A percentile compares a stretch with the other conserved stretches of the same genome.
Evolutionary conservation across 192 early-diverging fungal species (phyloP).

Genomic region (Mortierella hygrophila): DNA sequence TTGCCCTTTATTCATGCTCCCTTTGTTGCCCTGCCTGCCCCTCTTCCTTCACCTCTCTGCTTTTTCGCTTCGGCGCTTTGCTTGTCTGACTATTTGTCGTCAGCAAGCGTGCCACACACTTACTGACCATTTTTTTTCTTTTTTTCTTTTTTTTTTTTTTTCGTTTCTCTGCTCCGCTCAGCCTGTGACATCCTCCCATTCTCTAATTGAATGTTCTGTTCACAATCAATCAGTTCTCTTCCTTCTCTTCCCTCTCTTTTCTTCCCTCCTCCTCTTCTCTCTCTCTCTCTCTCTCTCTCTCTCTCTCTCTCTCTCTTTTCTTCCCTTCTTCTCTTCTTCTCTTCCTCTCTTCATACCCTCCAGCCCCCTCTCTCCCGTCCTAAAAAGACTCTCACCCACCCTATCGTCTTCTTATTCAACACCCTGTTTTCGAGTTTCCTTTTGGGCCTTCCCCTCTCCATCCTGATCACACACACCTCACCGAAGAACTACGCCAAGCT

Average conservation of each 20-base stretch:
- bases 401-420: conserved; percentile 1
- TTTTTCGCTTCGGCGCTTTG: not conserved
- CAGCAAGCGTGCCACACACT: too few species aligned
- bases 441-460: not conserved
- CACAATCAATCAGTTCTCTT: too few species aligned
- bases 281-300: not conserved
- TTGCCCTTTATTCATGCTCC: too few species aligned
- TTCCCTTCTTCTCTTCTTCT: conserved; percentile 5
- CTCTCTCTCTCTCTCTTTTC: not conserved
- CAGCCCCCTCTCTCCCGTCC: not conserved
- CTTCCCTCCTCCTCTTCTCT: not conserved
- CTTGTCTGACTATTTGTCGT: not conserved
- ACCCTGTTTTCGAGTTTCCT: not conserved
- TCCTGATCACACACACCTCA: not conserved
- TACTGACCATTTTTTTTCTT: not conserved
- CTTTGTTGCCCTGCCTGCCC: not conserved
- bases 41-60: not conserved
- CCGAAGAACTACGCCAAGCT: conserved; percentile 11
- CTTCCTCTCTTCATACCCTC: not conserved
- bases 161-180: not conserved
- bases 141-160: not conserved
- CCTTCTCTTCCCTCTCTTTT: not conserved
- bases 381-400: conserved; percentile 8
- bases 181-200: too few species aligned
- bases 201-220: too few species aligned